Percentiles rank a stretch among this genome's conserved stretches.
Conservation (phyloP, 2,329 filamentous ascomycete genomes). For the Trichocomaceae sp. region DNA sequence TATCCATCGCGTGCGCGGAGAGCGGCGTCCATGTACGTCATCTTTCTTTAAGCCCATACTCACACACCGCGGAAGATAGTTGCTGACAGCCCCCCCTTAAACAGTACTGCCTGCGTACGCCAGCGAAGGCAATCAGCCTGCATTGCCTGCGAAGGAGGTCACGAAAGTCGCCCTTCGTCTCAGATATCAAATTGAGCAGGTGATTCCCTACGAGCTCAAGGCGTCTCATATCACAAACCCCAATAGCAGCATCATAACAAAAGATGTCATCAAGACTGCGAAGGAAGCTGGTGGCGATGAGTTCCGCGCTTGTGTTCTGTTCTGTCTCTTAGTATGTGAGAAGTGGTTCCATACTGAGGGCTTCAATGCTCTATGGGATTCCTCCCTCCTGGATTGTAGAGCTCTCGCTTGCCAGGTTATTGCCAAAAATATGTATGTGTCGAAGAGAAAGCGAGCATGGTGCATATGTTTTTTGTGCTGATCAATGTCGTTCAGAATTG, state of each 20-base stretch:
- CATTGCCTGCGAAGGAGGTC: constrained; percentile 69
- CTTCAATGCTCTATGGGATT: constrained; percentile 79
- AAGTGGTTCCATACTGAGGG: constrained; percentile 77
- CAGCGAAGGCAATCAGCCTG: constrained; percentile 46
- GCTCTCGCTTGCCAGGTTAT: constrained; percentile 84
- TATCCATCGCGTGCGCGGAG: constrained; percentile 29
- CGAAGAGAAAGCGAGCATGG: not conserved
- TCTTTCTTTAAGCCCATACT: constrained; percentile 11
- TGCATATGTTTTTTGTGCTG: not conserved
- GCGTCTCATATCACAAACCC: constrained; percentile 66
- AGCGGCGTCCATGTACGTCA: constrained; percentile 38
- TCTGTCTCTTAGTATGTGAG: constrained; percentile 67
- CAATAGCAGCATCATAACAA: constrained; percentile 79
- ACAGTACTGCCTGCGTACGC: constrained; percentile 39
- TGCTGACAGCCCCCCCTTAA: not conserved
- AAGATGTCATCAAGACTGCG: constrained; percentile 70
- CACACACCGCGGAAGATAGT: not conserved
- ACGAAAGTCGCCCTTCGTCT: constrained; percentile 85
- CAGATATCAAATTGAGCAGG: constrained; percentile 82
- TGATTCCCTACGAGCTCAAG: constrained; percentile 84
- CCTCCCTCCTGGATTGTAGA: constrained; percentile 71
- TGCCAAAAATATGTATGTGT: constrained; percentile 61
- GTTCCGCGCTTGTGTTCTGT: constrained; percentile 73
- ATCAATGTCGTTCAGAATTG: constrained; percentile 56
- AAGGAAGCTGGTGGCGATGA: constrained; percentile 72